Evolutionary conservation across 225 moss, liverwort and hornwort species (phyloP).

Genomic region (Physcomitrium patens): DNA sequence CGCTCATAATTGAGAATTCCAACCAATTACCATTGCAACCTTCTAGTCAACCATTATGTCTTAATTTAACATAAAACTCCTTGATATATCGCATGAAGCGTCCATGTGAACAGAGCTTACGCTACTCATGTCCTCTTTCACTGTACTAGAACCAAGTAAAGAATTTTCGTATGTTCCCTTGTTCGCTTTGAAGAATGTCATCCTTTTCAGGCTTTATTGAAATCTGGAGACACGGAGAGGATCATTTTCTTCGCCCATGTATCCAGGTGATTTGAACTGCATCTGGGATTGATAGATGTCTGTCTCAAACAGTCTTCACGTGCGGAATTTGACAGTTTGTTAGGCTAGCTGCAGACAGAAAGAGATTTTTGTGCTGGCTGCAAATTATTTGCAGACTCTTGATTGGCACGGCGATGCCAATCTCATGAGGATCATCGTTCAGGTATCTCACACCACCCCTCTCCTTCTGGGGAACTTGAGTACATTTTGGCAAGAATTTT

Average conservation of each 20-base stretch:
- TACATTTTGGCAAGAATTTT: conserved; percentile 4
- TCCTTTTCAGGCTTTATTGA: conserved; percentile 74
- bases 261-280: conserved; percentile 61
- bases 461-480: neutral
- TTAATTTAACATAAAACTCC: neutral
- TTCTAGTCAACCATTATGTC: conserved; percentile 2
- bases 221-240: conserved; percentile 93
- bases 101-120: conserved; percentile 1
- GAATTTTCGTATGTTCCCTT: neutral
- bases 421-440: conserved; percentile 88
- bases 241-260: conserved; percentile 92
- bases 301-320: neutral
- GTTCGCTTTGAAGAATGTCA: conserved; percentile 23
- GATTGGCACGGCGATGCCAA: conserved; percentile 87
- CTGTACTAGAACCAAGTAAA: neutral
- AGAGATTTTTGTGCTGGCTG: conserved; percentile 80
- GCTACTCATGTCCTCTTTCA: conserved; percentile 2
- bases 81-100: neutral
- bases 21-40: neutral
- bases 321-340: conserved; percentile 3
- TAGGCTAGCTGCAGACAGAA: conserved; percentile 64
- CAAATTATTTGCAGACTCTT: conserved; percentile 86
- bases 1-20: neutral
- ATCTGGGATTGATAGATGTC: conserved; percentile 4
- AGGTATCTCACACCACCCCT: conserved; percentile 44